Evolutionary conservation across 345 rosid species (phyloP).

Genomic region (Gossypium herbaceum): DNA sequence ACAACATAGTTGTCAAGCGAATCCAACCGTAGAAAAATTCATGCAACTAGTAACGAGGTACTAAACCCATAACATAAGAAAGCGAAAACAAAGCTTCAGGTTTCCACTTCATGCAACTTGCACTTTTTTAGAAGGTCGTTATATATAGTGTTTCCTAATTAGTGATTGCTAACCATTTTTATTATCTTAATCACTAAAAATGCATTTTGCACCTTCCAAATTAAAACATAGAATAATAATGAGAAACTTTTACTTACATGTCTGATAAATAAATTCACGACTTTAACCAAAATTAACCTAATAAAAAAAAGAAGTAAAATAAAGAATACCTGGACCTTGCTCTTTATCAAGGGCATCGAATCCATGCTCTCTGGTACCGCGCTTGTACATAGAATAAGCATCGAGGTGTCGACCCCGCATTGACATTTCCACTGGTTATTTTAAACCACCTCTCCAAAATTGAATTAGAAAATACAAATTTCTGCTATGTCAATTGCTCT

Average conservation of each 20-base stretch:
- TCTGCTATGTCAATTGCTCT: conserved; percentile 21
- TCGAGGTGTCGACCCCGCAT: conserved; percentile 69
- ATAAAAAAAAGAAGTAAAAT: background rate
- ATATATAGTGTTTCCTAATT: background rate
- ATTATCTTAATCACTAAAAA: too few relatives aligned
- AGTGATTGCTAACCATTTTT: too few relatives aligned
- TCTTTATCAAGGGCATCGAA: conserved; percentile 43
- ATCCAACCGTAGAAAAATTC: background rate
- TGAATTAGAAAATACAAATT: background rate
- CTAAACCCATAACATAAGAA: background rate
- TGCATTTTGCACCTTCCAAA: background rate
- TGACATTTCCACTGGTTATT: conserved; percentile 28
- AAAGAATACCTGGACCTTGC: conserved; percentile 43
- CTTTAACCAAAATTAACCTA: background rate
- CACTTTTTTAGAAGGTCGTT: background rate
- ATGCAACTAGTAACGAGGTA: background rate
- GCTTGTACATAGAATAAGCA: conserved; percentile 35
- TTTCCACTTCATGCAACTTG: conserved; percentile 4
- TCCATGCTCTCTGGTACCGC: conserved; percentile 44
- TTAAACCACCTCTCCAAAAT: conserved; percentile 12
- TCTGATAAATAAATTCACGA: background rate
- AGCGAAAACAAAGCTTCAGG: background rate
- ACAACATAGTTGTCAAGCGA: background rate
- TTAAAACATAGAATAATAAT: background rate
- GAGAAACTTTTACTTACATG: background rate